Percentiles rank a stretch among this genome's conserved stretches.
These are phyloP conservation scores for Millerozyma acaciae DNA, from an alignment of 805 yeast species.

Conservation along the genomic window DNA sequence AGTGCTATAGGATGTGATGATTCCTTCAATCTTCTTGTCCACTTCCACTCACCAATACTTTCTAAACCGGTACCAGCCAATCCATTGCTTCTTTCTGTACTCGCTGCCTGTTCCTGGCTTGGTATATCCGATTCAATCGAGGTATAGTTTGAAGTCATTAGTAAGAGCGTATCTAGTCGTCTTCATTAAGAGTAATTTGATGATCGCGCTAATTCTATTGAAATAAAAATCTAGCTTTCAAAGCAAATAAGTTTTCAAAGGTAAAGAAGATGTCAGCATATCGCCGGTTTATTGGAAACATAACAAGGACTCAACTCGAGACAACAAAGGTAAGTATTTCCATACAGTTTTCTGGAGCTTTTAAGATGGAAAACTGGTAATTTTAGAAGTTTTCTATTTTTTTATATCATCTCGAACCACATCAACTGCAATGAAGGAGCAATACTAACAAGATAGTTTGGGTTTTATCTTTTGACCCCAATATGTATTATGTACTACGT, in stretches of 20 bases:
- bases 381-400: too few species aligned
- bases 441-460: constrained; percentile 45
- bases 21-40: constrained; percentile 43
- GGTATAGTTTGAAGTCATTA: constrained; percentile 7
- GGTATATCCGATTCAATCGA: constrained; percentile 10
- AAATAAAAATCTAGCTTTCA: too few species aligned
- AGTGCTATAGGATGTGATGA: constrained; percentile 85
- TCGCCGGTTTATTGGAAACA: constrained; percentile 30
- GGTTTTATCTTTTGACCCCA: constrained; percentile 82
- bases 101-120: constrained; percentile 3
- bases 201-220: too few species aligned
- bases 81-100: not conserved
- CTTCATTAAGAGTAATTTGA: too few species aligned
- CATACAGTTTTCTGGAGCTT: too few species aligned
- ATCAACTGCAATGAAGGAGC: not conserved
- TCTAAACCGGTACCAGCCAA: too few species aligned
- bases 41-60: constrained; percentile 18
- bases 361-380: too few species aligned
- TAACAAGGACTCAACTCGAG: constrained; percentile 42
- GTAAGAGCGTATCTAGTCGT: too few species aligned
- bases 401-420: too few species aligned
- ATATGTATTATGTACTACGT: constrained; percentile 90
- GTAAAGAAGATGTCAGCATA: constrained; percentile 10
- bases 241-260: constrained; percentile 1
- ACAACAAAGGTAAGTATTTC: constrained; percentile 39